These are phyloP conservation scores for Alternaria ethzedia DNA, from an alignment of 2,329 filamentous ascomycete genomes.

Conservation along the genomic window DNA sequence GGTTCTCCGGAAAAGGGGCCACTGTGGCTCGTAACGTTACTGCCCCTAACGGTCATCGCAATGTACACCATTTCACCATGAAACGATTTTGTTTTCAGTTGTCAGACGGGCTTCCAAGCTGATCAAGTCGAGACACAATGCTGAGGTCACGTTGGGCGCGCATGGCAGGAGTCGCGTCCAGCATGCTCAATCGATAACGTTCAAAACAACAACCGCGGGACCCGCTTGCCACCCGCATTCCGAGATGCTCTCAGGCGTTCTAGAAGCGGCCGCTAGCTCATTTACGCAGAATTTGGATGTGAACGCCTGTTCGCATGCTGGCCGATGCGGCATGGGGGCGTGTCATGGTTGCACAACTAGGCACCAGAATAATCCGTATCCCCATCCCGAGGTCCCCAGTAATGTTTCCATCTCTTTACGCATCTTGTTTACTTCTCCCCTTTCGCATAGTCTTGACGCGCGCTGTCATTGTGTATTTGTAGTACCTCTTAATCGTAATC, in stretches of 20 bases:
- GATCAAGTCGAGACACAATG: background rate
- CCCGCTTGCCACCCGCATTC: slow-evolving; percentile 7
- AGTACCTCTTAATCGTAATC: background rate
- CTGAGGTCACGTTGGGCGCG: background rate
- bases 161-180: background rate
- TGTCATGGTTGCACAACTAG: slow-evolving; percentile 11
- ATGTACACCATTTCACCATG: background rate
- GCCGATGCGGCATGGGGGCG: slow-evolving; percentile 21
- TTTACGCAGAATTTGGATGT: slow-evolving; percentile 17
- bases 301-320: slow-evolving; percentile 22
- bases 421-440: slow-evolving; percentile 5
- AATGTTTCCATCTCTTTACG: slow-evolving; percentile 6
- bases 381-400: slow-evolving; percentile 12
- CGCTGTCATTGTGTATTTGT: background rate
- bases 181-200: background rate
- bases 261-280: slow-evolving; percentile 24
- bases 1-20: slow-evolving; percentile 13
- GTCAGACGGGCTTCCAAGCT: background rate
- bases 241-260: slow-evolving; percentile 9
- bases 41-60: slow-evolving; percentile 4
- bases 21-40: slow-evolving; percentile 2
- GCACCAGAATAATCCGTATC: slow-evolving; percentile 11
- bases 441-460: slow-evolving; percentile 1
- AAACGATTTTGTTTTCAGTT: background rate
- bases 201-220: slow-evolving; percentile 1